Base-by-base conservation (phyloP, 139 green algal species). In the Chlorella sp. region DNA sequence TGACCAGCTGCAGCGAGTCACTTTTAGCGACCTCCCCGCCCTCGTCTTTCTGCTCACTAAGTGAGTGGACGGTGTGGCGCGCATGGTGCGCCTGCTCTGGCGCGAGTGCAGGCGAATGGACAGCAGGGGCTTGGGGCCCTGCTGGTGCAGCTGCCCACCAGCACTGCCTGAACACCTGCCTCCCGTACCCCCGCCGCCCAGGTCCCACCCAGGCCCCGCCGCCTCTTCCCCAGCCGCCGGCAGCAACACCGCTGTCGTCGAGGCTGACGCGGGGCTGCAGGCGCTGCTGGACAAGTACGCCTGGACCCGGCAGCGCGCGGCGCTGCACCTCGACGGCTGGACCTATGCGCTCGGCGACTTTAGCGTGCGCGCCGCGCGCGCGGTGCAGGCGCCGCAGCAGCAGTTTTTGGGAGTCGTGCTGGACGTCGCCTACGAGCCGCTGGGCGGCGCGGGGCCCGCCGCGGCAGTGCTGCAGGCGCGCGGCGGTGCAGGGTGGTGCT, bases 341-440 rank as follows among this genome's bases (percentile, higher is more conserved):
- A 33, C 11, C 14, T 46, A 78, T 43, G 2, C 33, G 15, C 29
- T 71, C 15, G 72, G 72, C 6, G 72, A 78, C 61, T 78, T 65
- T 36, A 29, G 60, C 7, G 14, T 78, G 23, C 25, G 60, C 38
- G 23, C 71, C 36, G 72, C 72, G 27, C 46, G 61, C 15, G 72
- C 72, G 2, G 45, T 78, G 38, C 72, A 78, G 61, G 61, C 60
- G 14, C 72, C 72, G 38, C 72, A 71, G 61, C 58, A 71, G 35
- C 29, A 71, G 3, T 71, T 78, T 46, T 36, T 68, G 15, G 72
- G 72, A 11, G 11, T 78, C 7, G 46, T 35, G 5, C 2, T 78
- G 2, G 72, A 78, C 23, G 21, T 78, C 3, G 35, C 27, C 35
- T 78, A 78, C 35, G 45, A 36, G 0, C 60, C 72, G 36, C 35